Percentiles rank a stretch among this genome's conserved stretches.
Conservation (phyloP, 208 protist genomes). For the Strigomonas galati region DNA sequence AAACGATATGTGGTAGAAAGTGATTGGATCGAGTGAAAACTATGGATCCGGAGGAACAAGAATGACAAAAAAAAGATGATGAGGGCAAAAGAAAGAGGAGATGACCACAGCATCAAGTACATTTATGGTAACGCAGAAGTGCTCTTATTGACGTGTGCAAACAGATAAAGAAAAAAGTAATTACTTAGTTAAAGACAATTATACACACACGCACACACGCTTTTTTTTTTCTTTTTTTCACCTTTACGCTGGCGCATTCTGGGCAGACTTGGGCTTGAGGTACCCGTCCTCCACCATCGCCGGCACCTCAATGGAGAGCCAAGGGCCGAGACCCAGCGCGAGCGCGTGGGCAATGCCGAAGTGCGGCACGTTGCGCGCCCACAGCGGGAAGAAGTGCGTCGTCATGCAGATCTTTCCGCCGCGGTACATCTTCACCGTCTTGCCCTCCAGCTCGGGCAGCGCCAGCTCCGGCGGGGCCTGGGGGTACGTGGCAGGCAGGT, state of each 20-base stretch:
- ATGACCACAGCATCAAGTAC: too few relatives aligned
- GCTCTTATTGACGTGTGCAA: too few relatives aligned
- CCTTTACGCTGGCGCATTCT: background rate
- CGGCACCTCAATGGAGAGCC: conserved; percentile 97
- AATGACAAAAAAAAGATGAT: background rate
- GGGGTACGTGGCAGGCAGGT: conserved; percentile 97
- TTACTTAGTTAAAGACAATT: background rate
- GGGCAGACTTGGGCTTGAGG: conserved; percentile 49
- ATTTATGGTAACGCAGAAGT: too few relatives aligned
- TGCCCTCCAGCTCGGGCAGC: conserved; percentile 96
- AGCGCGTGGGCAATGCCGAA: conserved; percentile 98
- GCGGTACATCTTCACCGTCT: conserved; percentile 99
- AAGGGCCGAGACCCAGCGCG: conserved; percentile 95
- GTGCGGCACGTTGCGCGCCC: conserved; percentile 95
- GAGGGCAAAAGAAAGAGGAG: background rate
- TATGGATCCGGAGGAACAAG: background rate
- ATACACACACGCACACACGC: background rate
- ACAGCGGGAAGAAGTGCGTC: conserved; percentile 97
- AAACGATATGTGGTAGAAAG: too few relatives aligned
- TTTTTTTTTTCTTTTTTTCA: conserved; percentile 5
- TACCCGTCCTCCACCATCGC: conserved; percentile 91
- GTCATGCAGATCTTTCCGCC: conserved; percentile 98
- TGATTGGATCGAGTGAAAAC: background rate
- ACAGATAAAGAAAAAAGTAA: background rate
- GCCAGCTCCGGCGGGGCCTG: conserved; percentile 93